These are phyloP conservation scores for Cronartium quercuum DNA, from an alignment of 1,284 basidiomycete genomes.

Conservation along the genomic window DNA sequence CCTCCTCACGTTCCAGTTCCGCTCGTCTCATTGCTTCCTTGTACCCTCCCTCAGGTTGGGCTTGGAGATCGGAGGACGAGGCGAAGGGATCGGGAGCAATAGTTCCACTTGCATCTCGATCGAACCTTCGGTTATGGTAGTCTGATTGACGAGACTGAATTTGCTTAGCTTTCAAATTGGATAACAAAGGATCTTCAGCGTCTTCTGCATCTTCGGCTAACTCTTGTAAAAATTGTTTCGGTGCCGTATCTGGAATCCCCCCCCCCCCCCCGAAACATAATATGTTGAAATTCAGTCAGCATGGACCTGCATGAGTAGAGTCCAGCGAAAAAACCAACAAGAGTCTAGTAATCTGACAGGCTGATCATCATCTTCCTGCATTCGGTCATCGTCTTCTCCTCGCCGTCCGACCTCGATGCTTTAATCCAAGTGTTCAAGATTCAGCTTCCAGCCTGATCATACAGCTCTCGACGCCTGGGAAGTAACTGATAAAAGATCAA, in stretches of 20 bases:
- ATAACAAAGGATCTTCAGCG: conserved; percentile 83
- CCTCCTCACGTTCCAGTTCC: conserved; percentile 87
- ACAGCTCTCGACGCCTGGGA: neutral
- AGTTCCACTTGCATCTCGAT: conserved; percentile 56
- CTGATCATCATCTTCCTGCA: conserved; percentile 40
- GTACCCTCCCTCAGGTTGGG: conserved; percentile 74
- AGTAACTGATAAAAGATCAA: neutral
- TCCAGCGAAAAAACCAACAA: conserved; percentile 2
- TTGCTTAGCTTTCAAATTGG: conserved; percentile 83
- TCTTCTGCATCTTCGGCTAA: conserved; percentile 89
- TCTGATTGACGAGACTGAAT: conserved; percentile 89
- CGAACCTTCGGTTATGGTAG: conserved; percentile 89
- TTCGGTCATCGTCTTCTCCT: conserved; percentile 8
- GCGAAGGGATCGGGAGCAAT: conserved; percentile 69
- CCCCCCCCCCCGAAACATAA: too few species aligned
- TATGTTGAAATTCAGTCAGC: neutral
- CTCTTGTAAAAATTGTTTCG: conserved; percentile 89
- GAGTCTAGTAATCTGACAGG: conserved; percentile 39
- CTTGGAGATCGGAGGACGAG: conserved; percentile 56
- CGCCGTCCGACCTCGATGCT: conserved; percentile 29
- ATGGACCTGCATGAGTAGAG: neutral
- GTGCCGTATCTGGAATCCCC: conserved; percentile 60
- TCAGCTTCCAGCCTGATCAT: neutral
- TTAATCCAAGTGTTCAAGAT: neutral
- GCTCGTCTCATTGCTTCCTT: conserved; percentile 92